Evolutionary conservation across 2,329 filamentous ascomycete genomes (phyloP).

Genomic region (Corinectria fuckeliana): DNA sequence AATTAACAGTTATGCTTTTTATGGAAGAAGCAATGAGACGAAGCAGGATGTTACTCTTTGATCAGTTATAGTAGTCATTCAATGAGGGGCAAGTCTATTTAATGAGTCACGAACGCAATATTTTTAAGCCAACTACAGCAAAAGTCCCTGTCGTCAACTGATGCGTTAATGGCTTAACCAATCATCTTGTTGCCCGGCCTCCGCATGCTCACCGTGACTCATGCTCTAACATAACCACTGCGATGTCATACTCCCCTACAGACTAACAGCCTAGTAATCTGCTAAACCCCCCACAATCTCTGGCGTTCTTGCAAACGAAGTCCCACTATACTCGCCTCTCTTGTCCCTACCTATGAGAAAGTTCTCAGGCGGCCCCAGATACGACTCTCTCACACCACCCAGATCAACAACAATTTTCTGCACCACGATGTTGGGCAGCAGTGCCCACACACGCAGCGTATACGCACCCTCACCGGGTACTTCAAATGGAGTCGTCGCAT

Average conservation of each 20-base stretch:
- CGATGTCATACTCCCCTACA: background rate
- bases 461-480: slow-evolving; percentile 53
- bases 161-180: background rate
- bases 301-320: background rate
- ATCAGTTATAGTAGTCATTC: background rate
- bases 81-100: background rate
- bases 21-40: background rate
- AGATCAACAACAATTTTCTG: slow-evolving; percentile 64
- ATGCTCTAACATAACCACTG: background rate
- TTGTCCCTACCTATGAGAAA: slow-evolving; percentile 41
- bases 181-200: background rate
- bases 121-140: background rate
- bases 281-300: background rate
- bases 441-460: slow-evolving; percentile 57
- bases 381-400: slow-evolving; percentile 60
- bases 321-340: background rate
- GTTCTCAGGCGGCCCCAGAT: slow-evolving; percentile 64
- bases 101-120: background rate
- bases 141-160: background rate
- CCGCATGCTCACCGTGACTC: background rate
- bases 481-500: slow-evolving; percentile 53
- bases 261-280: background rate
- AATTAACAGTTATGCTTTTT: background rate
- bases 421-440: slow-evolving; percentile 59
- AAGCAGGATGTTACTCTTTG: background rate